These are phyloP conservation scores for Penicillium sp. DNA, from an alignment of 2,329 filamentous ascomycete genomes.

Conservation along the genomic window DNA sequence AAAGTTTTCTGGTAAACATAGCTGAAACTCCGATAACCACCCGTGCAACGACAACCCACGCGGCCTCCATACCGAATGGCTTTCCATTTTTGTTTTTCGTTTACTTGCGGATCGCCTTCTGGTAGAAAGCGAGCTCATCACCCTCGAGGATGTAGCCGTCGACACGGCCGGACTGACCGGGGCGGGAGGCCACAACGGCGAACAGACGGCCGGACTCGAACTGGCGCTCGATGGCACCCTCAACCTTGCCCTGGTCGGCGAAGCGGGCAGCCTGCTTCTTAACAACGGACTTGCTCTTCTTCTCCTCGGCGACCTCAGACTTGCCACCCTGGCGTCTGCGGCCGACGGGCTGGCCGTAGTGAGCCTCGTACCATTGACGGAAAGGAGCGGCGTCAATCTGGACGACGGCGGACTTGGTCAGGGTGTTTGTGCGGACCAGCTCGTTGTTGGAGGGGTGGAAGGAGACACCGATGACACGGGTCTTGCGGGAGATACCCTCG, in stretches of 20 bases:
- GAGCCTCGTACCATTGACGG: constrained; percentile 99
- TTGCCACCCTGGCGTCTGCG: constrained; percentile 84
- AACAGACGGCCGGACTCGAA: constrained; percentile 98
- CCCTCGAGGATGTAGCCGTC: constrained; percentile 99
- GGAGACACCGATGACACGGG: constrained; percentile 95
- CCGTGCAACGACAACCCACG: constrained; percentile 28
- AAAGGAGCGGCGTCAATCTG: constrained; percentile 98
- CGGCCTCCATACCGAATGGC: constrained; percentile 19
- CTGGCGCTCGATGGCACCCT: constrained; percentile 89
- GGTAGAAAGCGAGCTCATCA: constrained; percentile 99
- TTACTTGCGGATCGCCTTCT: constrained; percentile 99
- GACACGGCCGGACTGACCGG: constrained; percentile 92
- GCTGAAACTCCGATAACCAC: constrained; percentile 41
- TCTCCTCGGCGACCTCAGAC: constrained; percentile 57
- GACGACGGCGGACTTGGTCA: constrained; percentile 98
- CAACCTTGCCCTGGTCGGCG: constrained; percentile 85
- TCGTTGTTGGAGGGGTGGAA: constrained; percentile 99
- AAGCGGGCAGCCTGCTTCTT: constrained; percentile 93
- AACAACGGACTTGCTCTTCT: constrained; percentile 95
- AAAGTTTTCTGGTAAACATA: constrained; percentile 35
- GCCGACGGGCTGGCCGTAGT: constrained; percentile 91
- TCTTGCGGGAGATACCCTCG: constrained; percentile 97
- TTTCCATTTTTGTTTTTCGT: constrained; percentile 37
- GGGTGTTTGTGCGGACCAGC: constrained; percentile 99
- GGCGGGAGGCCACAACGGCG: constrained; percentile 87